Base-by-base conservation (phyloP, 164 flowering plant species). In the Annona cherimola region DNA sequence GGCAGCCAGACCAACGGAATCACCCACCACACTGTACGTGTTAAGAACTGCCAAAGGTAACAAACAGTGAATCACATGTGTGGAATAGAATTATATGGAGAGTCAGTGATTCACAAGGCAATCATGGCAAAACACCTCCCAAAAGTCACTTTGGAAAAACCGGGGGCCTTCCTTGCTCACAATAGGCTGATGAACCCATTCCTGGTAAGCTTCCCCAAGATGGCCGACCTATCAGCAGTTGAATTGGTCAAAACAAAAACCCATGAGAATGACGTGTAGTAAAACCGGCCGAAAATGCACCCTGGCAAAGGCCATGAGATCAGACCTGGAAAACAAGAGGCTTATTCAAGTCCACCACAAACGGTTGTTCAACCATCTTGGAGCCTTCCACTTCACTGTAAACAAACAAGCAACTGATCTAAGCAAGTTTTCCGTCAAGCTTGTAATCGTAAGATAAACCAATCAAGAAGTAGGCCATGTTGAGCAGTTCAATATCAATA, bases 171-270 rank as follows among this genome's bases (percentile, higher is more conserved):
- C 94, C 83, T 82, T 90, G 85, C 84, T 75, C 42, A 87, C 91
- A 75, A 95, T 93, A 67, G 99, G 98, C 73, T 89, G 93, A 80
- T 95, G 98, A 82, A 90, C 91, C 99, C 99, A 94, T 67, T 91
- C 92, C 72, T 95, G 86, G 73, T 95, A 95, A 64, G 75, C 79
- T 81, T 89, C 96, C 73, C 98, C 99, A 76, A 95, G 96, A 83
- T 93, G 90, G 67, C 99, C 99, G 78, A 95, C 99, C 99, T 95
- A 80, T 57, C 12, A 62, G 42, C 12, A 20, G 65, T 11, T 50
- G 9, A 9, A 9, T 50, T 50, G 57, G 57, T 50, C 57, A 50
- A 50, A 50, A 50, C 57, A 50, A 2, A 50, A n/a, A 45, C 8
- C 11, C 1, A 6, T 18, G 8, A 44, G 55, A 40, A 69, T 41